Base-by-base conservation (phyloP, 257 asterid species). In the Agastache rugosa region DNA sequence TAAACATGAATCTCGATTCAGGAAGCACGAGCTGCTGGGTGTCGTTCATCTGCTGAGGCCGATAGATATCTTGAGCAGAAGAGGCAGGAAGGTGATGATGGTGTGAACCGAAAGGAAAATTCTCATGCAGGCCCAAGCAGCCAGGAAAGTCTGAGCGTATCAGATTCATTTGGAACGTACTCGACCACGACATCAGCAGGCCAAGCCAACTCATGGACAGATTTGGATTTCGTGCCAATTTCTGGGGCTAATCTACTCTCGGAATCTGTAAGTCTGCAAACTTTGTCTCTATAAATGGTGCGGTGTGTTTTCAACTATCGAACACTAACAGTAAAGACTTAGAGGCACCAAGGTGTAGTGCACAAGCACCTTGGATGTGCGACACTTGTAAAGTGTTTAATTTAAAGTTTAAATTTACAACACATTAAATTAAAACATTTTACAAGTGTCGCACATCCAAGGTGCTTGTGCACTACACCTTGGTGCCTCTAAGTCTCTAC, bases 1-100 rank as follows among this genome's bases (percentile, higher is more conserved):
- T 31, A 6, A 20, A 59, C 20, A 41, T 65, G 74, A 59, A 59
- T 31, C 51, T 83, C 78, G 82, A 63, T 82, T 77, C 89, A 93
- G 98, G 94, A 90, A 83, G 97, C 97, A 15, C 82, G 85, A 77
- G 91, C 87, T 53, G 90, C 87, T 61, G 98, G 98, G 17, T 92
- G 92, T 68, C 90, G 85, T 29, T 82, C 89, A 34, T 77, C 90
- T 62, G 83, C 85, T 8, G 94, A 88, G 79, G 98, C 93, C 17
- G 90, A 87, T 75, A 85, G 89, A 70, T 90, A 85, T 76, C 61
- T 87, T 11, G 94, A 89, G 70, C 87, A 66, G 74, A 93, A 84
- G 84, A 85, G 89, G 67, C 79, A 81, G 56, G 88, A 83, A 78
- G 71, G 81, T 69, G 96, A 86, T 67, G 88, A 83, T 35, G 79